A percentile compares a stretch with the other conserved stretches of the same genome.
These are phyloP conservation scores for Leishmania amazonensis DNA, from an alignment of 208 protist species.

Conservation along the genomic window DNA sequence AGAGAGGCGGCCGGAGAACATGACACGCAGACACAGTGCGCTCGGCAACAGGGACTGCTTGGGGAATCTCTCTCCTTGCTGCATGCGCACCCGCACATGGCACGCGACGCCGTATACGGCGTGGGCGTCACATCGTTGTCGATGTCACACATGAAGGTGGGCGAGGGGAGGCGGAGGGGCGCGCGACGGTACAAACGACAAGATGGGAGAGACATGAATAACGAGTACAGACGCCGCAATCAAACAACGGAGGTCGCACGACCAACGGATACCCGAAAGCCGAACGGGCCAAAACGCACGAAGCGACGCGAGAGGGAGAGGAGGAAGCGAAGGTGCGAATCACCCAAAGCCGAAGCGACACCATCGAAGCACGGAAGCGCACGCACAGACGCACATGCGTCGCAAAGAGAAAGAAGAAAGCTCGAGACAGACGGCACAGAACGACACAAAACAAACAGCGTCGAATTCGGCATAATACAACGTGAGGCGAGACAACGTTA, in stretches of 20 bases:
- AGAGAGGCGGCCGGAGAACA: constrained; percentile 8
- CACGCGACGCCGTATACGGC: not conserved
- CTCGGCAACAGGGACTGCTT: not conserved
- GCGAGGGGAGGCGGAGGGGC: not conserved
- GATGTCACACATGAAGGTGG: not conserved
- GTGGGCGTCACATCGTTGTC: not conserved
- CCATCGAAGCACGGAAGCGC: not conserved
- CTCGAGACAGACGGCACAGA: not conserved
- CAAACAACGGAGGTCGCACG: not conserved
- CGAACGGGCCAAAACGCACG: too few species aligned
- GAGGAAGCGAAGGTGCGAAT: not conserved
- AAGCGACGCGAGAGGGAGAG: not conserved
- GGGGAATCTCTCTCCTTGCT: not conserved
- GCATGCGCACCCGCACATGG: not conserved
- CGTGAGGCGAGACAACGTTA: not conserved
- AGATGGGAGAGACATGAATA: not conserved
- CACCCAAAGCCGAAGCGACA: not conserved
- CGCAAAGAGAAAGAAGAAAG: not conserved
- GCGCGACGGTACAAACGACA: not conserved
- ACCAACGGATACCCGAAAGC: too few species aligned
- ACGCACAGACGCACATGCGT: constrained; percentile 1
- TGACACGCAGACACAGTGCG: constrained; percentile 1
- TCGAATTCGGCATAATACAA: not conserved
- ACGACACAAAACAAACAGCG: not conserved
- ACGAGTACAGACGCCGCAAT: not conserved